Evolutionary conservation across 2,329 filamentous ascomycete genomes (phyloP), one percentile per base, ranked within the genome.

Genomic region (Neoscytalidium dimidiatum): DNA sequence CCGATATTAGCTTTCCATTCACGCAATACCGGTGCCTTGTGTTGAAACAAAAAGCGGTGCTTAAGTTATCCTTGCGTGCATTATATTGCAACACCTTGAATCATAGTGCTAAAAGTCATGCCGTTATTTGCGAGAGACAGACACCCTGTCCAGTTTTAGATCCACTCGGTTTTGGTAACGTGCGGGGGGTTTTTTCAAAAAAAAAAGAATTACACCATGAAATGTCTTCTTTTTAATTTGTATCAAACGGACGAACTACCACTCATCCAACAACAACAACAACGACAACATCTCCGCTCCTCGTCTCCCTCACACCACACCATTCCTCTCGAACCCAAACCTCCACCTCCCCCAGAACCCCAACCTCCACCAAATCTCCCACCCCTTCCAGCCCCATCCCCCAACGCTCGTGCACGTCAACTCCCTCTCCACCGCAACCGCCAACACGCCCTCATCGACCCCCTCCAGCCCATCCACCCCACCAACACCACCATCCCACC

Each of bases 261-360:
- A n/a, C n/a, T 6, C 26, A n/a, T 9, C 14, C 48, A 51, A 14
- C 48, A 51, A 11, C 26, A n/a, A 13, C 4, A 7, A 3, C 31
- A 23, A 14, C n/a, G 2, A 23, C 48, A 38, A 26, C 21, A 56
- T 26, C 26, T 23, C 56, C n/a, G 19, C 9, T 17, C 33, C 41
- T n/a, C 33, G 8, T 9, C 33, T n/a, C 33, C 33, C 8, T 35
- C 33, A 14, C 8, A 35, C 8, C 33, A 35, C 33, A 35, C 33
- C n/a, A n/a, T n/a, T n/a, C n/a, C n/a, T 26, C 53, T 62, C 62
- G 17, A 48, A 41, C 62, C 1, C n/a, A 49, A 49, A 62, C 60
- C 19, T 21, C n/a, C n/a, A n/a, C n/a, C 46, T 41, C 43, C 64
- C 64, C 38, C 52, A 58, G 31, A 2, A 44, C 48, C 26, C 43